Percentiles rank a stretch among this genome's conserved stretches.
Conservation (phyloP, 2,329 filamentous ascomycete genomes). For the Cladophialophora carrionii region DNA sequence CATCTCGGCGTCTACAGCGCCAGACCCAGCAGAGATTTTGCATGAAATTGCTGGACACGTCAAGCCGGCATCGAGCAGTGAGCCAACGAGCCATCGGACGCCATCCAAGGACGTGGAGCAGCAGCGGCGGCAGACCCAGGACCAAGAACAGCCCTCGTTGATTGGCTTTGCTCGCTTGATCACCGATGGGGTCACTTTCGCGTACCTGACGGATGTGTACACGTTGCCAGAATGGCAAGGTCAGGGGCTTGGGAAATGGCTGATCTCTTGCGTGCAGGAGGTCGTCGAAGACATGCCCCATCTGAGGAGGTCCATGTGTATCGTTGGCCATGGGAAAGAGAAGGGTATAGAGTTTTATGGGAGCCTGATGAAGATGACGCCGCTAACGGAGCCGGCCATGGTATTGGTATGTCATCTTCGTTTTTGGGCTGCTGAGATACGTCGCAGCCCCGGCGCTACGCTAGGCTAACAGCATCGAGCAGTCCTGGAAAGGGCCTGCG, state of each 20-base stretch:
- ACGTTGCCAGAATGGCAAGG: slow-evolving; percentile 63
- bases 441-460: not conserved
- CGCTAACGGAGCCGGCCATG: not conserved
- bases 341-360: slow-evolving; percentile 13
- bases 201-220: slow-evolving; percentile 72
- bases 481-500: slow-evolving; percentile 12
- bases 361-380: slow-evolving; percentile 23
- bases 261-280: slow-evolving; percentile 65
- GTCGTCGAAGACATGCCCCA: slow-evolving; percentile 60
- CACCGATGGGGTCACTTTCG: slow-evolving; percentile 70
- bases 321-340: slow-evolving; percentile 46
- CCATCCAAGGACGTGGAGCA: slow-evolving; percentile 34
- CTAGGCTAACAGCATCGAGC: not conserved
- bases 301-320: slow-evolving; percentile 63
- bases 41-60: slow-evolving; percentile 26
- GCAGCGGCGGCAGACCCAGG: not conserved
- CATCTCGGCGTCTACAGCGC: slow-evolving; percentile 8
- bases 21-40: slow-evolving; percentile 31
- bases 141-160: slow-evolving; percentile 38
- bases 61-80: not conserved
- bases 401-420: not conserved
- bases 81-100: slow-evolving; percentile 25
- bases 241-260: slow-evolving; percentile 66
- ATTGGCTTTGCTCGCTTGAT: slow-evolving; percentile 66
- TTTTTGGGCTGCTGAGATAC: not conserved